These are phyloP conservation scores for Poteriospumella lacustris DNA, from an alignment of 108 stramenopile species.

Conservation along the genomic window DNA sequence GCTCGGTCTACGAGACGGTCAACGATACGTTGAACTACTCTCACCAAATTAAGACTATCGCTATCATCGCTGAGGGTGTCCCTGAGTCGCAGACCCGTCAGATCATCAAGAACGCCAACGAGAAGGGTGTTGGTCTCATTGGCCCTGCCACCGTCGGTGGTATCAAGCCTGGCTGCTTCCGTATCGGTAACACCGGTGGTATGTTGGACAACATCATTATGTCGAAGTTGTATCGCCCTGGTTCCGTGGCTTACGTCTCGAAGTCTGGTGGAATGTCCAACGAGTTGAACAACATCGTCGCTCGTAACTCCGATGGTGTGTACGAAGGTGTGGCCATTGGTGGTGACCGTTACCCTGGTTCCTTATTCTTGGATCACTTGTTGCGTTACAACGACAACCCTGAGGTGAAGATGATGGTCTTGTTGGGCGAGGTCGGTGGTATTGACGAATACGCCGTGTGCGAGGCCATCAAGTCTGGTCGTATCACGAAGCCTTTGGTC, in stretches of 20 bases:
- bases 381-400: constrained; percentile 81
- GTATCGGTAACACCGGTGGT: constrained; percentile 87
- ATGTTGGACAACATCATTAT: constrained; percentile 87
- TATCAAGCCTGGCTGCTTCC: constrained; percentile 82
- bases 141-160: constrained; percentile 87
- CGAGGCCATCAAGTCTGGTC: constrained; percentile 69
- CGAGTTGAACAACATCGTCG: constrained; percentile 82
- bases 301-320: constrained; percentile 72
- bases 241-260: constrained; percentile 78
- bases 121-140: constrained; percentile 73
- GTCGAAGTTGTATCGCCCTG: constrained; percentile 73
- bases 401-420: constrained; percentile 65
- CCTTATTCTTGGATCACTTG: constrained; percentile 76
- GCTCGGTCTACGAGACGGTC: constrained; percentile 70
- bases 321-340: constrained; percentile 85
- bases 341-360: constrained; percentile 81
- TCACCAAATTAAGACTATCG: constrained; percentile 72
- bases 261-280: constrained; percentile 82
- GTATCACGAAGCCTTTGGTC: constrained; percentile 76
- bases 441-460: constrained; percentile 85
- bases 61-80: constrained; percentile 87
- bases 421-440: constrained; percentile 81
- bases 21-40: constrained; percentile 62
- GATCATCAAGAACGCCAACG: constrained; percentile 64
- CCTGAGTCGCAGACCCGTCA: constrained; percentile 73